phyloP scores from a whole-genome alignment of 805 yeast species.

The Metschnikowia lochheadii region DNA sequence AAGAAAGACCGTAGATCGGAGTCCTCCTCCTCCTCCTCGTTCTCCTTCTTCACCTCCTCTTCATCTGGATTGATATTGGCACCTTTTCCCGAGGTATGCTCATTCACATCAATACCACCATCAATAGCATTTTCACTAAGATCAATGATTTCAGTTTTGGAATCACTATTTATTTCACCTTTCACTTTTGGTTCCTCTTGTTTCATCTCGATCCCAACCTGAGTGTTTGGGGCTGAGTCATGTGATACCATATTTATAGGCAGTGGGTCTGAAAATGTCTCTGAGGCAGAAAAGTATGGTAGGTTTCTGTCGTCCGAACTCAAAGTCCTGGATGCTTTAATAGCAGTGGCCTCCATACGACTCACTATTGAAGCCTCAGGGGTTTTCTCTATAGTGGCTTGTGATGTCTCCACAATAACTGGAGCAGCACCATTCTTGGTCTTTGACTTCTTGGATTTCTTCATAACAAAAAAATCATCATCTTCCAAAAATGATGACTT shows the following conservation, averaged over 20 bases:
- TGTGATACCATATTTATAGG: neutral
- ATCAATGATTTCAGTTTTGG: neutral
- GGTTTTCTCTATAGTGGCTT: neutral
- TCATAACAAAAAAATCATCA: constrained; percentile 33
- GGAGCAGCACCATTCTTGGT: neutral
- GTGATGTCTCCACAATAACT: neutral
- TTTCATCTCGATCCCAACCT: neutral
- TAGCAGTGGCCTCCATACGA: neutral
- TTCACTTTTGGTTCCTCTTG: too few species aligned
- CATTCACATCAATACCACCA: neutral
- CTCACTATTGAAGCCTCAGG: too few species aligned
- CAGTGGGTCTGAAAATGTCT: constrained; percentile 2
- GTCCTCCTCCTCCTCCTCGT: constrained; percentile 1
- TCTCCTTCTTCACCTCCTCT: neutral
- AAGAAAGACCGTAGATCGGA: constrained; percentile 14
- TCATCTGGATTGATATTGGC: neutral
- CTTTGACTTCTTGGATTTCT: constrained; percentile 13
- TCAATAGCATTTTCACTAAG: too few species aligned
- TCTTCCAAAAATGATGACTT: constrained; percentile 14
- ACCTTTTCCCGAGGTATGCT: neutral
- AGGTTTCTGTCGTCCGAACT: neutral
- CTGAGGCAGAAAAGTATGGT: constrained; percentile 9
- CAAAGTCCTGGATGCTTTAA: neutral
- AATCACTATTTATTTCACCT: neutral
- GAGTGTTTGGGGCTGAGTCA: neutral